Conservation (phyloP, 768 basidiomycete species). For the Xanthoconium stramineum region DNA sequence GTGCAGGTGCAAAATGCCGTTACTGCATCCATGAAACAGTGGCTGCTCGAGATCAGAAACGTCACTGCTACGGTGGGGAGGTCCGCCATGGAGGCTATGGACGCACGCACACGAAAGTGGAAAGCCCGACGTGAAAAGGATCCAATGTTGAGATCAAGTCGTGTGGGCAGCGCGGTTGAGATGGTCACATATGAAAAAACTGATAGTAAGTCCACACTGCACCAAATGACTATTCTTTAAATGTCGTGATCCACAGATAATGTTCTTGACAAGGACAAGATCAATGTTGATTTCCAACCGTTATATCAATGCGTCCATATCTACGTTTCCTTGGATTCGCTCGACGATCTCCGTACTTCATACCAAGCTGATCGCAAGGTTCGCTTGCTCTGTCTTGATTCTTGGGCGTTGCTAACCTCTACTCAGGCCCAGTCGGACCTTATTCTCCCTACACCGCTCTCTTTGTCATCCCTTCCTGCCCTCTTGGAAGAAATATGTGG, state of each 20-base stretch:
- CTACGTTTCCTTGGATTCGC: constrained; percentile 85
- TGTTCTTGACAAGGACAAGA: constrained; percentile 85
- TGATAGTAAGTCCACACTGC: constrained; percentile 64
- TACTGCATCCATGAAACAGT: constrained; percentile 92
- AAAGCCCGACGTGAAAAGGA: constrained; percentile 81
- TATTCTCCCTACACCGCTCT: constrained; percentile 77
- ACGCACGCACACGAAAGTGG: constrained; percentile 79
- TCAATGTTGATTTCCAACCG: constrained; percentile 91
- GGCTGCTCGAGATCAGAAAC: constrained; percentile 93
- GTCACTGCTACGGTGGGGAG: constrained; percentile 81
- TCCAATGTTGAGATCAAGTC: constrained; percentile 65
- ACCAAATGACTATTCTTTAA: constrained; percentile 6
- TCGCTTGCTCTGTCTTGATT: constrained; percentile 1
- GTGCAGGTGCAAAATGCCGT: constrained; percentile 90
- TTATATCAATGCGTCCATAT: constrained; percentile 97
- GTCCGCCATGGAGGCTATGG: constrained; percentile 89
- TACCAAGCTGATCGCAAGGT: constrained; percentile 98
- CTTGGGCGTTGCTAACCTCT: constrained; percentile 13
- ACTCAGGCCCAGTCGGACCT: constrained; percentile 92
- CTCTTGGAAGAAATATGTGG: constrained; percentile 93
- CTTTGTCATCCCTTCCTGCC: constrained; percentile 61
- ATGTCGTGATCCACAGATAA: constrained; percentile 52
- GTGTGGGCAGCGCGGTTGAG: constrained; percentile 91
- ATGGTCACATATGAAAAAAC: constrained; percentile 89
- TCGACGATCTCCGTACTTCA: constrained; percentile 83